Evolutionary conservation across 2,329 filamentous ascomycete genomes (phyloP).

Genomic region (Penicillium sp.): DNA sequence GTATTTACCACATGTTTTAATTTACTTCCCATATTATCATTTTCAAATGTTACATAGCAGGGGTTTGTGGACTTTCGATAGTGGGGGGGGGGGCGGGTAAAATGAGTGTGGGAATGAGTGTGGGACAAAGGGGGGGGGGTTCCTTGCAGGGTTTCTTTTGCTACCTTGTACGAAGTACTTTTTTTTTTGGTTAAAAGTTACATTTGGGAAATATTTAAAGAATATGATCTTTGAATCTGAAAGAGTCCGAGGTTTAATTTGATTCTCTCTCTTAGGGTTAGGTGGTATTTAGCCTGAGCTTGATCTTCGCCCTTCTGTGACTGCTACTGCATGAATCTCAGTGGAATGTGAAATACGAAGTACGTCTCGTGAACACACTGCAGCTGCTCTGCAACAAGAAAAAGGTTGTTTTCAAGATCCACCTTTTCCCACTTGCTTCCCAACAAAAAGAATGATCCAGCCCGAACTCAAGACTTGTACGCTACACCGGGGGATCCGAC

Average conservation of each 20-base stretch:
- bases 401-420: conserved; percentile 5
- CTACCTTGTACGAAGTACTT: not conserved
- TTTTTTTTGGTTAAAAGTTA: not conserved
- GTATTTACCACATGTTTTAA: not conserved
- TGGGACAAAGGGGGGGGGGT: conserved; percentile 1
- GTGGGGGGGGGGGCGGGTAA: conserved; percentile 5
- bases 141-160: not conserved
- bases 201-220: not conserved
- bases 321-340: conserved; percentile 15
- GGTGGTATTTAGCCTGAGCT: not conserved
- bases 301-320: conserved; percentile 1
- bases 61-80: not conserved
- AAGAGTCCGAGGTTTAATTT: not conserved
- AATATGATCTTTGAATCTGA: not conserved
- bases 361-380: not conserved
- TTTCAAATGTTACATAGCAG: not conserved
- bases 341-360: conserved; percentile 4
- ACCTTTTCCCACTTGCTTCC: conserved; percentile 16
- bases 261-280: not conserved
- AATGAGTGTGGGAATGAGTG: conserved; percentile 3
- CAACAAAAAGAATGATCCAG: conserved; percentile 2
- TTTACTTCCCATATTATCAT: not conserved
- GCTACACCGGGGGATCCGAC: conserved; percentile 3
- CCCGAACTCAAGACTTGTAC: not conserved
- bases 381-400: not conserved